Conservation (phyloP, 2,329 filamentous ascomycete genomes). For the Sporothrix schenckii region DNA sequence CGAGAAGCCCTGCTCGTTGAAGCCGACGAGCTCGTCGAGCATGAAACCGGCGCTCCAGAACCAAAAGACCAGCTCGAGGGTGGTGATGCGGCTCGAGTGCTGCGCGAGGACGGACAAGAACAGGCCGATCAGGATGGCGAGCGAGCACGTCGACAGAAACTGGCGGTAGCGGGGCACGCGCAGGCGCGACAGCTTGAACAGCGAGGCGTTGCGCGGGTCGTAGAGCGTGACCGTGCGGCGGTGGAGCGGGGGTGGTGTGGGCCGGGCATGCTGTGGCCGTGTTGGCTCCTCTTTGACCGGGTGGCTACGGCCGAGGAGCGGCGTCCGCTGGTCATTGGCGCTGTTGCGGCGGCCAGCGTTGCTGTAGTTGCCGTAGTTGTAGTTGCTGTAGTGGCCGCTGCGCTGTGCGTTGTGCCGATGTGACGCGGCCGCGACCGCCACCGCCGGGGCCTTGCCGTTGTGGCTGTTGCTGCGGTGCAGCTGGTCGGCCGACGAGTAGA, state of each 20-base stretch:
- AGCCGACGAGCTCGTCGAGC: constrained; percentile 93
- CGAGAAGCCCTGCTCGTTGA: constrained; percentile 95
- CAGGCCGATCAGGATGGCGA: constrained; percentile 79
- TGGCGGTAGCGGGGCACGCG: constrained; percentile 91
- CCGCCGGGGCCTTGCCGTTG: constrained; percentile 42
- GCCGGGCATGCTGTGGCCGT: neutral
- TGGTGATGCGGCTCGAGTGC: constrained; percentile 78
- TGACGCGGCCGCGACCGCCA: neutral
- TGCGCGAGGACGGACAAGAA: constrained; percentile 81
- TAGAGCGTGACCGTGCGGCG: constrained; percentile 83
- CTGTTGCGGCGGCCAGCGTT: constrained; percentile 36
- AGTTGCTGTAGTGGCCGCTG: neutral
- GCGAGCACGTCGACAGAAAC: constrained; percentile 83
- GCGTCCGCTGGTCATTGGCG: constrained; percentile 52
- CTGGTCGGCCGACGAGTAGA: constrained; percentile 84
- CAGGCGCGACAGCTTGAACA: constrained; percentile 87
- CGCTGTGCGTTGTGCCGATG: neutral
- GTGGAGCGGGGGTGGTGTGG: constrained; percentile 43
- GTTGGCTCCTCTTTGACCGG: constrained; percentile 31
- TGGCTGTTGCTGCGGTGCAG: constrained; percentile 63
- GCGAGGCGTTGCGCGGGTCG: constrained; percentile 83
- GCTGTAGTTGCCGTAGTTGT: no score
- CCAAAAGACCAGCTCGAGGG: constrained; percentile 89
- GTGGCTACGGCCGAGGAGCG: constrained; percentile 49
- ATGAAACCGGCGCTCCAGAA: constrained; percentile 97